Percentiles rank a stretch among this genome's conserved stretches.
Evolutionary conservation across 495 filamentous ascomycete genomes (phyloP).

Genomic region (Bryoglossum gracile): DNA sequence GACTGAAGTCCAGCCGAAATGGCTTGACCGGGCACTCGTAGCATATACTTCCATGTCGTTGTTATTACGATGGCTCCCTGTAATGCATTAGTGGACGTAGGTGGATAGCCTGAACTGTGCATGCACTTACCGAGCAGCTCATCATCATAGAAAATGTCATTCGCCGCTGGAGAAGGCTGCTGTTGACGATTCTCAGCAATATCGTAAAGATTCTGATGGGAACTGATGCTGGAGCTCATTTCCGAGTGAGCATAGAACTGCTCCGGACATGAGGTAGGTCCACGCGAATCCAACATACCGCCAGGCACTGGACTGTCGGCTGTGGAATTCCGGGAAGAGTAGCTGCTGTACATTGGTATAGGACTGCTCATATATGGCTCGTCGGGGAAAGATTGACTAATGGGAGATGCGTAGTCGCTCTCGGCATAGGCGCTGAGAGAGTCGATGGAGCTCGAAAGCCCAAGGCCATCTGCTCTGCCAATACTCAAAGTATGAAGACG

Average conservation of each 20-base stretch:
- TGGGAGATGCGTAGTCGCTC: conserved; percentile 47
- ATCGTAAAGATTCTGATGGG: conserved; percentile 27
- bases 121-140: conserved; percentile 36
- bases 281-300: conserved; percentile 43
- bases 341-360: conserved; percentile 43
- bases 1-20: conserved; percentile 24
- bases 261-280: conserved; percentile 43
- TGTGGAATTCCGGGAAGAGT: conserved; percentile 37
- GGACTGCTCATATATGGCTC: conserved; percentile 45
- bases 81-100: neutral
- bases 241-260: conserved; percentile 26
- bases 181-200: conserved; percentile 25
- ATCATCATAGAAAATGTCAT: conserved; percentile 37
- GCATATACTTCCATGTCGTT: conserved; percentile 22
- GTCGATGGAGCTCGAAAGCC: conserved; percentile 40
- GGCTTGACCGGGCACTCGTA: conserved; percentile 23
- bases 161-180: conserved; percentile 26
- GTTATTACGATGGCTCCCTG: conserved; percentile 3
- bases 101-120: conserved; percentile 2
- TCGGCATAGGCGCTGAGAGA: conserved; percentile 40
- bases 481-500: conserved; percentile 22
- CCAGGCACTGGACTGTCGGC: conserved; percentile 40
- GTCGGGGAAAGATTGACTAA: conserved; percentile 41
- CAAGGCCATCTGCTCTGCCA: conserved; percentile 16
- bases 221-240: conserved; percentile 28